Evolutionary conservation across 169 alveolate species (phyloP), one percentile per base, ranked within the genome.

Genomic region (Amoebophrya sp.): DNA sequence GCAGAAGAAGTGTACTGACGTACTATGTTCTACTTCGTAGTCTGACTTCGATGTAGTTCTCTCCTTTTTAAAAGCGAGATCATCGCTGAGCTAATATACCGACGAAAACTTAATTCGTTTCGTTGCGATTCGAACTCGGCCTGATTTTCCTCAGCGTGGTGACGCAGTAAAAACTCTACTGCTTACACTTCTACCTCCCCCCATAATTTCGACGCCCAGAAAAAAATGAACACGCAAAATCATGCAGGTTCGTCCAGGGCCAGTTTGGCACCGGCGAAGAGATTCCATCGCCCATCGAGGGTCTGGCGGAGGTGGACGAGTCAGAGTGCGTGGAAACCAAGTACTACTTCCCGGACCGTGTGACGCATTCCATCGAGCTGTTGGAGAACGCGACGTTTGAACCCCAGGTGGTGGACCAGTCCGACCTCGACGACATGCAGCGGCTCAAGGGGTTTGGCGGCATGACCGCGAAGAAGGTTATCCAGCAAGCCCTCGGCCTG

Each of bases 401-500:
- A 1, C 1, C 47, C 0, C 38, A 91, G 93, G 93, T 91, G n/a
- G 93, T 91, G 18, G 77, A 91, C 23, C 90, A 89, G 25, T 90
- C 93, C 23, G 94, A 92, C 54, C 39, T 92, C 89, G 92, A 91
- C 83, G 94, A 92, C 32, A 91, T 90, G 25, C 39, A 89, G 29
- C 92, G 94, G 53, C 38, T 90, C 33, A 89, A 91, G 89, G 94
- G 94, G 33, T 92, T 92, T 40, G 94, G 94, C 23, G 94, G 94
- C 23, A 89, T 89, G 55, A 89, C 92, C 77, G 94, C 94, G 32
- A 77, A 91, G 55, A 89, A 89, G 91, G 77, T 92, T 53, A 92
- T 92, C 92, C 83, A 89, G 91, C 94, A 92, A 53, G 93, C 93
- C 29, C 89, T 91, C 23, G 93, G 93, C 89, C 7, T 47, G 29